Base-by-base conservation (phyloP, 148 eudicot genomes). In the Linanthus parryae region DNA sequence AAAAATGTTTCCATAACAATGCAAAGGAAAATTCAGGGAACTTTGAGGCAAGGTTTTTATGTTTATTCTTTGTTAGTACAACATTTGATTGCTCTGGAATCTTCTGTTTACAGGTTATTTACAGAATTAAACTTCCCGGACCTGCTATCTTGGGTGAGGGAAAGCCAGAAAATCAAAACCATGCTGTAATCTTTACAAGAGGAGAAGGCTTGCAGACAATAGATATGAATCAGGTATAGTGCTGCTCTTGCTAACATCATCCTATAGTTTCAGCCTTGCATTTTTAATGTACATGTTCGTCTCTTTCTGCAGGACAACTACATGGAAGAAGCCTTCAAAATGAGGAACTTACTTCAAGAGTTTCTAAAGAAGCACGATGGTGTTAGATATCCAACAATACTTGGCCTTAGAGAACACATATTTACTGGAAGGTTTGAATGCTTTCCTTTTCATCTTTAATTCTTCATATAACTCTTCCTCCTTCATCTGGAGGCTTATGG, bases 321-420 rank as follows among this genome's bases (percentile, higher is more conserved):
- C 91, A 76, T 94, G 96, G 99, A 94, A 73, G 99, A 94, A 73
- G 96, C 99, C 55, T 70, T 94, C 36, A 94, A 94, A 72, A 88
- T 94, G 99, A 82, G 99, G 68, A 94, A 94, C 54, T 77, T 94
- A 64, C 96, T 94, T 74, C 76, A 94, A 74, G 99, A 94, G 69
- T 94, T 94, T 65, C 88, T 88, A 29, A 75, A 62, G 57, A 84
- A 72, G 69, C 95, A 88, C 58, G 99, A 94, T 68, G 88, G 83
- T 41, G 94, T 94, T 46, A 75, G 96, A 47, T 34, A 67, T 64
- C 99, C 99, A 52, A 75, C 96, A 4, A 88, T 94, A 49, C 91
- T 94, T 59, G 99, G 99, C 42, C 83, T 94, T 48, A 76, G 99
- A 64, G 99, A 94, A 71, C 99, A 94, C 61, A 94, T 94, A 33